Evolutionary conservation across 306 rosid genomes (phyloP).

Genomic region (Cucurbita pepo): DNA sequence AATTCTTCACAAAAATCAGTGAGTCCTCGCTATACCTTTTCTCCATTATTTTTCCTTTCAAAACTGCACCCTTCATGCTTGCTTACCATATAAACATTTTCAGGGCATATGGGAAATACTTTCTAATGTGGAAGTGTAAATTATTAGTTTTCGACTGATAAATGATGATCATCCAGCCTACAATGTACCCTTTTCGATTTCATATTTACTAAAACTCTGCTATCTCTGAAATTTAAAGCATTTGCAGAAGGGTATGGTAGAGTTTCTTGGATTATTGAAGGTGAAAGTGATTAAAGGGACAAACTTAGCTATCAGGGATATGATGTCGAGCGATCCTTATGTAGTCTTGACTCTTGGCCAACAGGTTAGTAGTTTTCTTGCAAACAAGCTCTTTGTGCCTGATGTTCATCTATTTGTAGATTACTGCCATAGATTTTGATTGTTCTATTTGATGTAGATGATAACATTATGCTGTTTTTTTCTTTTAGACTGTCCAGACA

Average conservation of each 20-base stretch:
- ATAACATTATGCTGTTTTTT: slow-evolving; percentile 14
- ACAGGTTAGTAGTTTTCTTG: slow-evolving; percentile 41
- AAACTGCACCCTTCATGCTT: background rate
- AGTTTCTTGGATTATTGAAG: slow-evolving; percentile 82
- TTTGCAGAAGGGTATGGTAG: slow-evolving; percentile 83
- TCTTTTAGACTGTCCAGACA: slow-evolving; percentile 59
- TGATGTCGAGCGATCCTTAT: slow-evolving; percentile 95
- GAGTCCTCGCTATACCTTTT: slow-evolving; percentile 12
- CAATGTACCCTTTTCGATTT: too few relatives aligned
- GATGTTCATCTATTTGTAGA: background rate
- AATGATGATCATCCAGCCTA: background rate
- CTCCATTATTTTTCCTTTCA: background rate
- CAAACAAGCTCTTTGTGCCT: background rate
- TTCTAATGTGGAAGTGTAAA: background rate
- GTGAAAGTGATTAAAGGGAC: slow-evolving; percentile 80
- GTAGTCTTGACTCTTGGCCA: slow-evolving; percentile 73
- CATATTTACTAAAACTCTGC: background rate
- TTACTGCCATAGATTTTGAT: background rate
- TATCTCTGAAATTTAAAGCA: slow-evolving; percentile 24
- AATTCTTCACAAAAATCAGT: slow-evolving; percentile 42
- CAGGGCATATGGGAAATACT: background rate
- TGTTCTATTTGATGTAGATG: background rate
- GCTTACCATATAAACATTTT: background rate
- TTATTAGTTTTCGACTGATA: background rate
- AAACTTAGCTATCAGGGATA: slow-evolving; percentile 83